A percentile compares a stretch with the other conserved stretches of the same genome.
These are phyloP conservation scores for Boletellus ananiceps DNA, from an alignment of 768 basidiomycete genomes.

Conservation along the genomic window DNA sequence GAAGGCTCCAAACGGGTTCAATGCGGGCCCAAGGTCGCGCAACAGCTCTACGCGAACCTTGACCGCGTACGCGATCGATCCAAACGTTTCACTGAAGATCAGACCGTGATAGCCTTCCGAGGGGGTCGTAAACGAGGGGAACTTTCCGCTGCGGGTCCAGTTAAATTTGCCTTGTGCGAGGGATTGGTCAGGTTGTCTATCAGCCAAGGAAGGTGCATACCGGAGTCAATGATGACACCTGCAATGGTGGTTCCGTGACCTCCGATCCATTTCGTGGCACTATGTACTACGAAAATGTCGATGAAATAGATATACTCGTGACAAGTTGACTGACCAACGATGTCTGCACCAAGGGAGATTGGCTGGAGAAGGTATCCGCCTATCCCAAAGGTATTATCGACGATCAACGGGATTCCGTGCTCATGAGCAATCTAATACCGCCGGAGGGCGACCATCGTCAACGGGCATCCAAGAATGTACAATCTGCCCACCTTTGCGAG, in stretches of 20 bases:
- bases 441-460: not conserved
- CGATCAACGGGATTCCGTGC: slow-evolving; percentile 56
- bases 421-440: slow-evolving; percentile 51
- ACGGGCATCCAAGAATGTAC: not conserved
- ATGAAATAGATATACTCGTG: not conserved
- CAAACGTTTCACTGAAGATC: slow-evolving; percentile 47
- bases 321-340: slow-evolving; percentile 36
- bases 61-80: slow-evolving; percentile 45
- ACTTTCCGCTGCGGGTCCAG: slow-evolving; percentile 48
- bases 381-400: slow-evolving; percentile 63
- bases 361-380: slow-evolving; percentile 54
- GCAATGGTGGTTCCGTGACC: slow-evolving; percentile 66
- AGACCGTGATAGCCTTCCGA: slow-evolving; percentile 56
- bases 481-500: slow-evolving; percentile 45
- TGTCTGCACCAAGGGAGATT: slow-evolving; percentile 55
- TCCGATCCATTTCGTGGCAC: slow-evolving; percentile 65
- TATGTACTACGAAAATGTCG: slow-evolving; percentile 37
- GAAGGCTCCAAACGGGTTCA: slow-evolving; percentile 58
- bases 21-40: slow-evolving; percentile 49
- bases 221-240: slow-evolving; percentile 58
- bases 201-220: slow-evolving; percentile 26
- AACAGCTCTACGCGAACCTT: slow-evolving; percentile 49
- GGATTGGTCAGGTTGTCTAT: not conserved
- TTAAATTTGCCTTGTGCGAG: slow-evolving; percentile 47
- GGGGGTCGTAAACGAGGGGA: slow-evolving; percentile 54